A percentile compares a stretch with the other conserved stretches of the same genome.
These are phyloP conservation scores for Solanum piurae DNA, from an alignment of 257 asterid species.

Conservation along the genomic window DNA sequence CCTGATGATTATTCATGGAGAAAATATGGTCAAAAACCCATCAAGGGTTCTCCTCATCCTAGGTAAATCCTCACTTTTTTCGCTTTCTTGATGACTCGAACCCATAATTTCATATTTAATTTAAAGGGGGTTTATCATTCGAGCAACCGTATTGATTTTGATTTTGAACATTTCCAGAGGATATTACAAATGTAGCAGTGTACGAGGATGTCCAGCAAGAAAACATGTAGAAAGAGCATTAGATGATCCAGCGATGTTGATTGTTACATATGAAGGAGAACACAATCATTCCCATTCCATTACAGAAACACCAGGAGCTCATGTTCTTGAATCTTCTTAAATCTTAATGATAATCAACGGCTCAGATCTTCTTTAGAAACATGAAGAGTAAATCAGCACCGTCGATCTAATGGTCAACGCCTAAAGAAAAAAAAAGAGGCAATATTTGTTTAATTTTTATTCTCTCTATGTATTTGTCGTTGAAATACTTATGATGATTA, in stretches of 20 bases:
- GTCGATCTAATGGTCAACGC: slow-evolving; percentile 26
- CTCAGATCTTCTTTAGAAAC: not conserved
- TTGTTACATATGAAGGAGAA: slow-evolving; percentile 61
- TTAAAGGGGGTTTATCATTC: not conserved
- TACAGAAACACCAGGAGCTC: slow-evolving; percentile 27
- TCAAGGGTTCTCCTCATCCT: slow-evolving; percentile 79
- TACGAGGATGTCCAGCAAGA: slow-evolving; percentile 64
- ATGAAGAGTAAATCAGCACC: slow-evolving; percentile 7
- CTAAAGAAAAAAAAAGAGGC: slow-evolving; percentile 6
- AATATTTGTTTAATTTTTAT: slow-evolving; percentile 15
- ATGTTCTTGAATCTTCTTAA: slow-evolving; percentile 48
- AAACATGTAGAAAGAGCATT: slow-evolving; percentile 65
- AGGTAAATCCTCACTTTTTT: slow-evolving; percentile 13
- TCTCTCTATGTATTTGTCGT: slow-evolving; percentile 9
- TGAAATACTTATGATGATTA: slow-evolving; percentile 25
- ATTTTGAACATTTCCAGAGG: slow-evolving; percentile 34
- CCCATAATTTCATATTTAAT: not conserved
- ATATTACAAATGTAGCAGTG: slow-evolving; percentile 60
- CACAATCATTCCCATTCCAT: slow-evolving; percentile 44
- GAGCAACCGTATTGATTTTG: not conserved
- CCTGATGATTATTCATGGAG: slow-evolving; percentile 81
- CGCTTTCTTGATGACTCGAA: not conserved
- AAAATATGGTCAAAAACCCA: slow-evolving; percentile 77
- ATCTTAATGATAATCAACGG: slow-evolving; percentile 16
- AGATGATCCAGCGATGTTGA: slow-evolving; percentile 53